Evolutionary conservation across 2,329 filamentous ascomycete genomes (phyloP).

Genomic region (Pseudogymnoascus verrucosus): DNA sequence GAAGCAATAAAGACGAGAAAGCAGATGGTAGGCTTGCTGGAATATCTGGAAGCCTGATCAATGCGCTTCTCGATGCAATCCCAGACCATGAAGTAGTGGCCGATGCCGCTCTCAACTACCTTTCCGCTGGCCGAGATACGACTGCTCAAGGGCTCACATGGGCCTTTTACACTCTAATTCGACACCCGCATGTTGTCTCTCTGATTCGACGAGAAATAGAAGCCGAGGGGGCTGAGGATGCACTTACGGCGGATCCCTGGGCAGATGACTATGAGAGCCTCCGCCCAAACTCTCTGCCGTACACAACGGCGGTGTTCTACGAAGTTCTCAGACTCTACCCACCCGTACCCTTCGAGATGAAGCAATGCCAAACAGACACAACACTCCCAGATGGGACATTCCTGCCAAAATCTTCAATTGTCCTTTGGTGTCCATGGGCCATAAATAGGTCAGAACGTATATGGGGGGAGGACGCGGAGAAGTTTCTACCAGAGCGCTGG

Average conservation of each 20-base stretch:
- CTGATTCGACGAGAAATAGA: conserved; percentile 38
- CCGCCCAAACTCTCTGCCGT: conserved; percentile 38
- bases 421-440: conserved; percentile 58
- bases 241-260: conserved; percentile 13
- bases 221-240: conserved; percentile 11
- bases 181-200: conserved; percentile 34
- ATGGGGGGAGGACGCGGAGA: conserved; percentile 50
- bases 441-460: conserved; percentile 49
- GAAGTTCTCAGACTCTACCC: conserved; percentile 55
- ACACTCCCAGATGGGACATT: conserved; percentile 54
- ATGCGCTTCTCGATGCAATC: conserved; percentile 51
- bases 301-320: conserved; percentile 53
- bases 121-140: conserved; percentile 56
- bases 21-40: conserved; percentile 28
- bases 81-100: conserved; percentile 48
- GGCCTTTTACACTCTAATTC: conserved; percentile 53
- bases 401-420: conserved; percentile 44
- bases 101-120: conserved; percentile 58
- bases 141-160: conserved; percentile 58
- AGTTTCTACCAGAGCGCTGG: conserved; percentile 51
- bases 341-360: conserved; percentile 59
- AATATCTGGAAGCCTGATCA: conserved; percentile 49
- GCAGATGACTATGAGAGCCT: conserved; percentile 15
- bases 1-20: conserved; percentile 18
- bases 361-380: conserved; percentile 44